A percentile compares a stretch with the other conserved stretches of the same genome.
phyloP scores from a whole-genome alignment of 2,329 filamentous ascomycete species.

The Celoporthe dispersa region DNA sequence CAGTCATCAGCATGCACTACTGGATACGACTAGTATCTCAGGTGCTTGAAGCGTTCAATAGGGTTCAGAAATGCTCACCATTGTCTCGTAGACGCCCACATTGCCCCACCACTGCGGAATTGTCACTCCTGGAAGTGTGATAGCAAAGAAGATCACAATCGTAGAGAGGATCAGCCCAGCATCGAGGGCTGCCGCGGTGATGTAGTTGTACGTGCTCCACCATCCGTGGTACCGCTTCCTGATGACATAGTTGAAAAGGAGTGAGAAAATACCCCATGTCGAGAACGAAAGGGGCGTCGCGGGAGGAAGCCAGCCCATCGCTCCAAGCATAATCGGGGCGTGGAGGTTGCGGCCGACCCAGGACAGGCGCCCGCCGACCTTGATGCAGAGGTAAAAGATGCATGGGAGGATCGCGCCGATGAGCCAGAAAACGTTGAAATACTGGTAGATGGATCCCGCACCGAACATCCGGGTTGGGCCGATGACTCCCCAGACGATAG shows the following conservation, averaged over 20 bases:
- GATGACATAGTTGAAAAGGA: conserved; percentile 63
- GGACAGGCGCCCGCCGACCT: conserved; percentile 30
- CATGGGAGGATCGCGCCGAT: conserved; percentile 54
- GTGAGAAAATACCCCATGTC: conserved; percentile 60
- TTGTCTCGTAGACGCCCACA: conserved; percentile 48
- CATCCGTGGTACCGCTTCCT: conserved; percentile 58
- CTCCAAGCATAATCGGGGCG: conserved; percentile 62
- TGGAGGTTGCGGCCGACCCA: conserved; percentile 53
- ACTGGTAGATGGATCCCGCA: conserved; percentile 53
- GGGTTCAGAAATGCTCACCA: conserved; percentile 44
- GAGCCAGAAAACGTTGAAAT: conserved; percentile 58
- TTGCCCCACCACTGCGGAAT: conserved; percentile 55
- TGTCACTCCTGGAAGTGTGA: conserved; percentile 42
- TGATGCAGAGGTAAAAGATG: conserved; percentile 48
- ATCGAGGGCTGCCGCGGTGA: conserved; percentile 46
- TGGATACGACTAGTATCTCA: neutral
- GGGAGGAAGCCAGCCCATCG: conserved; percentile 58
- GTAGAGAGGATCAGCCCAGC: conserved; percentile 45
- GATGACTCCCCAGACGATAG: conserved; percentile 62
- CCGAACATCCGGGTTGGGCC: conserved; percentile 61
- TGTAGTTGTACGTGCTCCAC: conserved; percentile 59
- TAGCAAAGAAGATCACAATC: conserved; percentile 43
- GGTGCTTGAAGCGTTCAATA: no score
- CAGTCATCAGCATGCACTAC: neutral
- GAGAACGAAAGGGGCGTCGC: conserved; percentile 65